A percentile compares a stretch with the other conserved stretches of the same genome.
These are phyloP conservation scores for Annulohypoxylon bovei DNA, from an alignment of 495 filamentous ascomycete species.

Conservation along the genomic window DNA sequence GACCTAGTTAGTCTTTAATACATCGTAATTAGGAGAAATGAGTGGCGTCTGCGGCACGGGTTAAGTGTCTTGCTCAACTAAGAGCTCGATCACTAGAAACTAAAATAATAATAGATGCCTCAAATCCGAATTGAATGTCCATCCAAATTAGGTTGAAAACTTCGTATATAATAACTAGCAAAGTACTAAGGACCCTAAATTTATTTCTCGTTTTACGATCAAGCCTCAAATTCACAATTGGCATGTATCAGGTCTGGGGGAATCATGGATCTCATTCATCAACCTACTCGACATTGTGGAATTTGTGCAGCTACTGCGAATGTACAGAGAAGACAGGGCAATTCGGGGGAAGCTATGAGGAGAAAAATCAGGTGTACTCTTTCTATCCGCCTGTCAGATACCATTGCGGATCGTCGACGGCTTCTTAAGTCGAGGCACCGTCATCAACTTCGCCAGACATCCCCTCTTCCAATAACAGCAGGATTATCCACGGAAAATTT, in stretches of 20 bases:
- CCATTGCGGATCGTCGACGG: background rate
- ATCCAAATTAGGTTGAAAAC: background rate
- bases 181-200: background rate
- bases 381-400: constrained; percentile 11
- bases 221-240: background rate
- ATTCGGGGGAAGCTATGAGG: constrained; percentile 19
- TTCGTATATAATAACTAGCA: background rate
- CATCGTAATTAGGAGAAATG: background rate
- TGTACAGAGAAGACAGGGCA: constrained; percentile 20
- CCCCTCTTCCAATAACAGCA: constrained; percentile 24
- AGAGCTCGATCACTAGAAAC: background rate
- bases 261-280: constrained; percentile 33
- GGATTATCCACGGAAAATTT: constrained; percentile 28
- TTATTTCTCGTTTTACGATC: background rate
- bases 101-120: background rate
- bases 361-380: constrained; percentile 19
- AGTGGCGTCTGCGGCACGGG: background rate
- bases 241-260: background rate
- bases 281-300: constrained; percentile 24
- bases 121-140: background rate
- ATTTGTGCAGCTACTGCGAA: constrained; percentile 15
- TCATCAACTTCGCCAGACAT: constrained; percentile 2
- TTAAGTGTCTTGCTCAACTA: background rate
- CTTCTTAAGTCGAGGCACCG: background rate
- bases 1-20: background rate